phyloP scores from a whole-genome alignment of 1,284 basidiomycete species.

The Irpex sp. region DNA sequence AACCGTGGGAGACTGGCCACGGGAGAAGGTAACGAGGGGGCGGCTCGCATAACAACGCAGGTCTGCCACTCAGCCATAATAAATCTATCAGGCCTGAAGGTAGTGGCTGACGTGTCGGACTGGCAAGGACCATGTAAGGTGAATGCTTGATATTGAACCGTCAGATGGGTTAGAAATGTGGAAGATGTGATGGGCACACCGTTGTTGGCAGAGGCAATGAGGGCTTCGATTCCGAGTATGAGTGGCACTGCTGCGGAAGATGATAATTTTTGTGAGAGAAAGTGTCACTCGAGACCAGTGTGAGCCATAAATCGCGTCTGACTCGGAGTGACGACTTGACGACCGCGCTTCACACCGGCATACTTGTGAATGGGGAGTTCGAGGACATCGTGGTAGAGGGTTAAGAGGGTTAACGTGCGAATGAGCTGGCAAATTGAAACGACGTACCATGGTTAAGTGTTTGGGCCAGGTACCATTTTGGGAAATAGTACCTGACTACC shows the following conservation, averaged over 20 bases:
- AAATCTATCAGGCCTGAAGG: not conserved
- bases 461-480: not conserved
- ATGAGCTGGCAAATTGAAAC: not conserved
- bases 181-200: not conserved
- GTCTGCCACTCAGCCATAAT: not conserved
- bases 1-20: not conserved
- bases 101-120: not conserved
- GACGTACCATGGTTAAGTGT: not conserved
- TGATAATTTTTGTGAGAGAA: not conserved
- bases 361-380: not conserved
- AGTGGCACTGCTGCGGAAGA: not conserved
- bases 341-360: not conserved
- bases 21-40: not conserved
- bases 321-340: not conserved
- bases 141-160: not conserved
- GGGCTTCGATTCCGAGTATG: not conserved
- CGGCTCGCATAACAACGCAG: not conserved
- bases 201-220: not conserved
- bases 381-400: not conserved
- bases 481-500: not conserved
- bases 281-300: too few species aligned
- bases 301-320: too few species aligned
- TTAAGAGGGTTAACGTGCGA: not conserved
- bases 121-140: not conserved
- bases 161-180: not conserved